These are phyloP conservation scores for Pleurotus platypus DNA, from an alignment of 768 basidiomycete genomes.

Conservation along the genomic window DNA sequence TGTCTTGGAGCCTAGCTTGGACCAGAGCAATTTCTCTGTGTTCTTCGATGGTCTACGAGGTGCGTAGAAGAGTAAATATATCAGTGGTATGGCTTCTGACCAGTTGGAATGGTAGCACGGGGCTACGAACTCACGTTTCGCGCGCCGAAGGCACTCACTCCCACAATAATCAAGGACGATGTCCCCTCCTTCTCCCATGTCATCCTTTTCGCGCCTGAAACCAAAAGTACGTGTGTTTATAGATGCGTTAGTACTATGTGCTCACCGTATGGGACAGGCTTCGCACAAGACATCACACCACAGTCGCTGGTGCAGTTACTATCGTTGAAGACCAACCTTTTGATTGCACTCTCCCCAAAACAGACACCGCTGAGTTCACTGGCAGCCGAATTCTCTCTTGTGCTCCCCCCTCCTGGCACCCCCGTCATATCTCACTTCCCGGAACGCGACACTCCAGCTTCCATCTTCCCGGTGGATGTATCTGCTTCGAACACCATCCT, in stretches of 20 bases:
- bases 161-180: constrained; percentile 65
- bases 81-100: neutral
- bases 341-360: constrained; percentile 77
- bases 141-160: constrained; percentile 68
- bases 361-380: constrained; percentile 72
- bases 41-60: constrained; percentile 82
- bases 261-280: constrained; percentile 36
- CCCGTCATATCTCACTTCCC: constrained; percentile 87
- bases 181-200: constrained; percentile 80
- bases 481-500: constrained; percentile 40
- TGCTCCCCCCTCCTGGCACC: constrained; percentile 81
- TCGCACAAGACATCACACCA: constrained; percentile 73
- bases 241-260: neutral
- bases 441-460: constrained; percentile 58
- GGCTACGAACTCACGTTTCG: constrained; percentile 90
- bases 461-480: constrained; percentile 62
- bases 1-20: constrained; percentile 63
- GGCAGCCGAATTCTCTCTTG: constrained; percentile 88
- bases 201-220: constrained; percentile 80
- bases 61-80: constrained; percentile 23
- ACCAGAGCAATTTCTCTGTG: constrained; percentile 71
- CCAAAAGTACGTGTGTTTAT: constrained; percentile 62
- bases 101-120: constrained; percentile 41
- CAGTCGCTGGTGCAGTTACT: constrained; percentile 75
- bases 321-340: constrained; percentile 71